Percentiles rank a stretch among this genome's conserved stretches.
Evolutionary conservation across 1,284 basidiomycete genomes (phyloP).

Genomic region (Sanghuangporus baumii): DNA sequence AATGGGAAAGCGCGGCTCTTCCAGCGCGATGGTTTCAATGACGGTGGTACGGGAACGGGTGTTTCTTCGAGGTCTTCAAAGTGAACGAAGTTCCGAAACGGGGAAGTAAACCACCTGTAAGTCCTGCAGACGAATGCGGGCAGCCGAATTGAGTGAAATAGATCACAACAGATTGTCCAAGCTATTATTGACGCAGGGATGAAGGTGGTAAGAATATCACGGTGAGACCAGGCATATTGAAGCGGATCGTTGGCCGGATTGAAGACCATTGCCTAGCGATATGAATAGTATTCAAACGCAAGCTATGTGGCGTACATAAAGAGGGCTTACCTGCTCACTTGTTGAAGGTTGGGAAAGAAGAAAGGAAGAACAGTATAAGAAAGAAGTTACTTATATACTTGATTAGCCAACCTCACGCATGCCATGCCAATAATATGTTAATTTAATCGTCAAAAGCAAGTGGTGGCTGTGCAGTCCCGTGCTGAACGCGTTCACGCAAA

Average conservation of each 20-base stretch:
- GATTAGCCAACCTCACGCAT: neutral
- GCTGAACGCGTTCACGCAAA: neutral
- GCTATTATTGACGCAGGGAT: constrained; percentile 5
- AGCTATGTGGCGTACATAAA: neutral
- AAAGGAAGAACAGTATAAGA: neutral
- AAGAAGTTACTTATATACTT: neutral
- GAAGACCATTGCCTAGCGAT: neutral
- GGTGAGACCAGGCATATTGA: neutral
- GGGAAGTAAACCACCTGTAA: constrained; percentile 31
- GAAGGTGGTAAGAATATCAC: neutral
- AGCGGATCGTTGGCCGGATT: neutral
- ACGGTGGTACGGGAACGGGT: constrained; percentile 20
- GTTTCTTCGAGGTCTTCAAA: constrained; percentile 43
- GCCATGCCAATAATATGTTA: no score
- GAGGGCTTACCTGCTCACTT: neutral
- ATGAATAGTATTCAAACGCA: neutral
- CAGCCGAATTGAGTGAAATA: constrained; percentile 17
- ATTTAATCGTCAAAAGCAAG: no score
- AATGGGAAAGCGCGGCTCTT: constrained; percentile 32
- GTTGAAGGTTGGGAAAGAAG: neutral
- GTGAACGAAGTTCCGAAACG: constrained; percentile 48
- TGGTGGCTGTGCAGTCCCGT: neutral
- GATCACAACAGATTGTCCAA: constrained; percentile 10
- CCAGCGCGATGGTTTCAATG: constrained; percentile 24
- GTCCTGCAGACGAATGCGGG: constrained; percentile 28